A percentile compares a stretch with the other conserved stretches of the same genome.
phyloP scores from a whole-genome alignment of 495 filamentous ascomycete genomes.

The Penicillium odoratum region DNA sequence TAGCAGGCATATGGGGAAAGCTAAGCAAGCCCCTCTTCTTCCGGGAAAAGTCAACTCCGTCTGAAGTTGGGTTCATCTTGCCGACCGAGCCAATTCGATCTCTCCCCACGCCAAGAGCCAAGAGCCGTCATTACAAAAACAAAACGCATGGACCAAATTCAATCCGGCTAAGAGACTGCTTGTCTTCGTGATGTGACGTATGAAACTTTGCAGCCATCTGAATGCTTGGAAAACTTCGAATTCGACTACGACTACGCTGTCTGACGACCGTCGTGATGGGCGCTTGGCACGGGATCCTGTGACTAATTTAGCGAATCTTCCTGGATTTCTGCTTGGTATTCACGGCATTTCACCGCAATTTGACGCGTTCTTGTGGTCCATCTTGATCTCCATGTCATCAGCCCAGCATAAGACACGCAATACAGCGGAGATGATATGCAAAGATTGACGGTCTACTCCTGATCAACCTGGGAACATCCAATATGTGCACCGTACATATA shows the following conservation, averaged over 20 bases:
- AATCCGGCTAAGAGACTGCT: slow-evolving; percentile 16
- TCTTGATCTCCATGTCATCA: slow-evolving; percentile 4
- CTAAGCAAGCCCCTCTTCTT: background rate
- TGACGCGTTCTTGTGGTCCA: background rate
- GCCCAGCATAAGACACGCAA: slow-evolving; percentile 4
- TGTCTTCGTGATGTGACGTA: slow-evolving; percentile 15
- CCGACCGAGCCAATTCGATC: slow-evolving; percentile 16
- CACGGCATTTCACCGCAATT: background rate
- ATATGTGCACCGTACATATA: background rate
- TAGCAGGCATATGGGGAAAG: slow-evolving; percentile 2
- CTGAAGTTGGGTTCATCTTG: slow-evolving; percentile 9
- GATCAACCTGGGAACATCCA: background rate
- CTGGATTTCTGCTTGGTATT: background rate
- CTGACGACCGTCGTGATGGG: background rate
- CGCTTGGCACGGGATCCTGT: background rate
- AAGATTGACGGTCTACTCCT: background rate
- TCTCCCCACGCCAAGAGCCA: slow-evolving; percentile 25
- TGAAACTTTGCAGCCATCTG: background rate
- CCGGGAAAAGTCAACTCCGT: slow-evolving; percentile 11
- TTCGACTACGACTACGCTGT: background rate
- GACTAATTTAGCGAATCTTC: background rate
- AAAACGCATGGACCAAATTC: slow-evolving; percentile 12
- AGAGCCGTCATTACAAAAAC: slow-evolving; percentile 7
- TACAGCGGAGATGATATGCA: background rate
- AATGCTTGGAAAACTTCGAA: background rate